Conservation (phyloP, 2,329 filamentous ascomycete species). For the Colletotrichum ledebouriae region DNA sequence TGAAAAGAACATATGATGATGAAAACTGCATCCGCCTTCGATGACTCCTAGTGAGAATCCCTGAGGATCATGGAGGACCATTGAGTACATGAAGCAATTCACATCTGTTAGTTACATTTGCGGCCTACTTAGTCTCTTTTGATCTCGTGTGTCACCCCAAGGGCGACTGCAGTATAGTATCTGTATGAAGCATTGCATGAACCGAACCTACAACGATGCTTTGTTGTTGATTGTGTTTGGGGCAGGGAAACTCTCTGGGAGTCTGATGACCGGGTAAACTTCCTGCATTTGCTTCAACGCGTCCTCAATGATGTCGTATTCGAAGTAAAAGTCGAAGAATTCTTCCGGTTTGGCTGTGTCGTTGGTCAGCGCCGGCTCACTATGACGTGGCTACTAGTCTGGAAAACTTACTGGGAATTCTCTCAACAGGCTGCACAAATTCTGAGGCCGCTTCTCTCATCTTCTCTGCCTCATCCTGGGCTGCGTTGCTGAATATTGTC, state of each 20-base stretch:
- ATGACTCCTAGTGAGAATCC: no score
- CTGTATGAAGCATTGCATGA: no score
- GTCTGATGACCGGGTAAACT: slow-evolving; percentile 4
- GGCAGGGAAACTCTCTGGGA: slow-evolving; percentile 3
- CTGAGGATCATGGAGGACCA: no score
- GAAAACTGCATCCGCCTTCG: no score
- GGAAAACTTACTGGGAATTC: slow-evolving; percentile 49
- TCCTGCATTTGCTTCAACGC: slow-evolving; percentile 1
- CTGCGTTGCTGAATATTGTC: slow-evolving; percentile 56
- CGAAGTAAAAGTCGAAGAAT: slow-evolving; percentile 37
- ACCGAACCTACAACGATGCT: not conserved
- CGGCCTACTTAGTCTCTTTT: no score
- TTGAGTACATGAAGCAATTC: no score
- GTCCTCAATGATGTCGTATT: slow-evolving; percentile 34
- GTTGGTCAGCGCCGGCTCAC: not conserved
- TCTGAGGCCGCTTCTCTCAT: slow-evolving; percentile 46
- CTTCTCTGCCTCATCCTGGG: slow-evolving; percentile 50
- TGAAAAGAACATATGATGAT: no score
- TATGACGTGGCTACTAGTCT: fast-evolving
- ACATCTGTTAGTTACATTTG: no score
- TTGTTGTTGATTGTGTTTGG: not conserved
- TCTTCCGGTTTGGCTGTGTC: slow-evolving; percentile 34
- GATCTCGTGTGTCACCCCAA: no score
- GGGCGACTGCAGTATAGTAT: no score
- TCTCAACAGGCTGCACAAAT: slow-evolving; percentile 47